Base-by-base conservation (phyloP, 2,329 filamentous ascomycete species). In the Pseudonectria foliicola region DNA sequence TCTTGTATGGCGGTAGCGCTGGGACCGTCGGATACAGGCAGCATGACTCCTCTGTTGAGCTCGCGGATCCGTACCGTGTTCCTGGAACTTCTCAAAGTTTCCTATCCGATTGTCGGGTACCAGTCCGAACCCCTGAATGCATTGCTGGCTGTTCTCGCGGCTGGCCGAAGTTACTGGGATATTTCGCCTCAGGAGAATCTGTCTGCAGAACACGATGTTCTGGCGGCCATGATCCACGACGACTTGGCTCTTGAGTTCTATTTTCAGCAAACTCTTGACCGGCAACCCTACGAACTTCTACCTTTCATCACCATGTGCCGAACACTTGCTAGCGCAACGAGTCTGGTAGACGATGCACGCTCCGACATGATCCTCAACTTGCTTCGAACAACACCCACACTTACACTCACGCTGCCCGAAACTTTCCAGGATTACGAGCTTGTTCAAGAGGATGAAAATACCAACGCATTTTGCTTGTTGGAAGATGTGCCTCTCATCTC, bases 281-380 rank as follows among this genome's bases (percentile, higher is more conserved):
- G 90, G 36, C 95, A 88, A 54, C 90, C 90, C 0, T 90, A 85
- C 57, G 90, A 95, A 60, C 80, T 85, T 30, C 61, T 80, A 3
- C 87, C 89, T 1, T 86, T 95, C 49, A 62, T 93, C 40, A 77
- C 74, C 34, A 64, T 93, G 26, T 82, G 79, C 53, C 79, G 78
- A 36, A 75, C 73, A 26, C 62, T 94, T 12, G 73, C 53, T 25
- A 63, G 59, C 27, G 55, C 60, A 10, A 51, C 55, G 3, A 53
- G 48, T 29, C 42, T 56, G 5, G 34, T 38, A 4, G 53, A 53
- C 18, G 55, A 62, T 25, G 56, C 64, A 12, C 47, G 50, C 21
- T 55, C 53, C 72, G 63, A 77, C 42, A 50, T 70, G 27, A 69
- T 88, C 8, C 60, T 82, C 25, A 64, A 71, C n/a, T 67, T 82